Percentiles rank a stretch among this genome's conserved stretches.
These are phyloP conservation scores for Anaeromyces robustus DNA, from an alignment of 192 early-diverging fungal species.

Conservation along the genomic window DNA sequence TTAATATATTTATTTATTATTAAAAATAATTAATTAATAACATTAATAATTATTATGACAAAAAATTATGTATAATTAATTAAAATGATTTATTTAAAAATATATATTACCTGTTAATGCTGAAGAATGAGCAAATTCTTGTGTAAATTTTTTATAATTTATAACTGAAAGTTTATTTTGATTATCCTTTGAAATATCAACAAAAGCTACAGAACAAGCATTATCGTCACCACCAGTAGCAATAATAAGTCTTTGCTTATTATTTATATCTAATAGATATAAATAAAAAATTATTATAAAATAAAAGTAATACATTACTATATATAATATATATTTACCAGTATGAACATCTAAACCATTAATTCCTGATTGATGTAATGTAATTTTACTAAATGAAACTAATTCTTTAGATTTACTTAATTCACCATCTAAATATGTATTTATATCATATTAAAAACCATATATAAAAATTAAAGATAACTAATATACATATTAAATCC, in stretches of 20 bases:
- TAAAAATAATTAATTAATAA: too few species aligned
- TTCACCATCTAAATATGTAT: conserved; percentile 16
- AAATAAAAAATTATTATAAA: too few species aligned
- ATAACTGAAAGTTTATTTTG: background rate
- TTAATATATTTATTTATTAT: too few species aligned
- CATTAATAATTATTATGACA: background rate
- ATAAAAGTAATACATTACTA: too few species aligned
- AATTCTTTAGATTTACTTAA: conserved; percentile 9
- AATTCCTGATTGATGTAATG: conserved; percentile 57
- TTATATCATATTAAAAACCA: conserved; percentile 1
- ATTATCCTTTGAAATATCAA: conserved; percentile 9
- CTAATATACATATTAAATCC: background rate
- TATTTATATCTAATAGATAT: background rate
- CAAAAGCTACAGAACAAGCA: conserved; percentile 15
- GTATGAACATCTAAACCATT: conserved; percentile 37
- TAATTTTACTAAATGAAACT: background rate
- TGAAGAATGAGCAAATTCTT: conserved; percentile 42
- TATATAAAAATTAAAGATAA: conserved; percentile 1
- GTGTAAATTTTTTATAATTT: conserved; percentile 7
- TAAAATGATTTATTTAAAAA: too few species aligned
- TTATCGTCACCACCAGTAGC: conserved; percentile 72
- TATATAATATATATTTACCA: conserved; percentile 2
- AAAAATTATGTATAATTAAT: too few species aligned
- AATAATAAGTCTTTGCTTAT: conserved; percentile 10
- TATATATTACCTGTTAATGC: conserved; percentile 48